These are phyloP conservation scores for Vinca major DNA, from an alignment of 305 asterid genomes.

Conservation along the genomic window DNA sequence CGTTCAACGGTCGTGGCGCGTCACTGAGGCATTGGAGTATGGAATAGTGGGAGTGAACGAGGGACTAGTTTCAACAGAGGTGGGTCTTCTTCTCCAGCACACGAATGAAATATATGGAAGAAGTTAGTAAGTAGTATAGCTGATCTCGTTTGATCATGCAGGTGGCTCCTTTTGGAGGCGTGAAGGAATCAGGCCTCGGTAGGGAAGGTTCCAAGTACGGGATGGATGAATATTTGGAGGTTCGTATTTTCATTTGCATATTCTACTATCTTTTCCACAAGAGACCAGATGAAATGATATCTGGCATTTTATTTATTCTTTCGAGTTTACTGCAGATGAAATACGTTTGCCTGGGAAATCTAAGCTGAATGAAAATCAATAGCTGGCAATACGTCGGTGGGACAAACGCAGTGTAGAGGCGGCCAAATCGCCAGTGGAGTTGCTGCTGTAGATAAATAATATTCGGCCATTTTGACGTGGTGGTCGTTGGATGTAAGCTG, in stretches of 20 bases:
- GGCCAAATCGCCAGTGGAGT: neutral
- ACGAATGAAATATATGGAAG: neutral
- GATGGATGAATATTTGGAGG: slow-evolving; percentile 88
- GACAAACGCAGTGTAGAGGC: neutral
- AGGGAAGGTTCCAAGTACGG: slow-evolving; percentile 98
- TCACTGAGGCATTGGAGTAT: slow-evolving; percentile 92
- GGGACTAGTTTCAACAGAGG: slow-evolving; percentile 96
- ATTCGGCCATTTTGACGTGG: neutral
- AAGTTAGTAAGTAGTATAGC: neutral
- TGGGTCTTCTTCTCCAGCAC: slow-evolving; percentile 23
- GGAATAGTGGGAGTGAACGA: slow-evolving; percentile 95
- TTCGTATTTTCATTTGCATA: slow-evolving; percentile 20
- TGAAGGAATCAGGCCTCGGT: slow-evolving; percentile 96
- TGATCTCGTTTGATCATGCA: slow-evolving; percentile 19
- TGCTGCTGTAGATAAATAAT: neutral
- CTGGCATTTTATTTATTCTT: neutral
- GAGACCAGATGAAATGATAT: neutral
- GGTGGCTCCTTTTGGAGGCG: slow-evolving; percentile 98
- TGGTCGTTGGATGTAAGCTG: neutral
- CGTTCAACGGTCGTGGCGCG: slow-evolving; percentile 90
- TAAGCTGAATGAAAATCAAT: slow-evolving; percentile 32
- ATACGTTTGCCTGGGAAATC: slow-evolving; percentile 78
- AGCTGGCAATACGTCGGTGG: slow-evolving; percentile 4
- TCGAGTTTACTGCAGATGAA: slow-evolving; percentile 40
- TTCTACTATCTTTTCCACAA: no score